Base-by-base conservation (phyloP, 2,329 filamentous ascomycete species). In the Botrytis cinerea region DNA sequence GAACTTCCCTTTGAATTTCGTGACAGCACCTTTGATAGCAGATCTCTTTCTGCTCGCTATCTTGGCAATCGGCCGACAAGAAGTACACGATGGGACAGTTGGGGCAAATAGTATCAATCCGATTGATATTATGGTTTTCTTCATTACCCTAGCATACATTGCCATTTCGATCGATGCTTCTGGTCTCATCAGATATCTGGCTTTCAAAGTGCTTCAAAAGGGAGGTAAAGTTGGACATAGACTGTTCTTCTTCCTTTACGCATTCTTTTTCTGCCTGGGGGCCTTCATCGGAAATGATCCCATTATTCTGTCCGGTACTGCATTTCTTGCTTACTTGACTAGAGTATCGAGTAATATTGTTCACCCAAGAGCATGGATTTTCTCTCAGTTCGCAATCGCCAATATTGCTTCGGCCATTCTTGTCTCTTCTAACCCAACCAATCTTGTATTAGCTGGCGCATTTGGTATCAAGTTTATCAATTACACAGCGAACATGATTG, bases 151-250 rank as follows among this genome's bases (percentile, higher is more conserved):
- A 61, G 91, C 92, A 4, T 94, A 93, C 77, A 93, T 93, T 74
- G 91, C 92, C 64, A 92, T 94, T 63, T 93, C 91, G 0, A 92
- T 93, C 74, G 92, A 93, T 76, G 91, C 92, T 3, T 93, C 91
- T 0, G 92, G 92, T 5, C 84, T 93, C 25, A 93, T 93, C 78
- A 84, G 91, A 72, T 93, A 85, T 75, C 80, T 93, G 35, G 91
- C 92, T 0, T 92, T 92, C 83, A 91, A 88, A 75, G 91, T 93
- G 0, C 83, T 93, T 3, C 86, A 91, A 73, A 89, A 87, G 82
- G 91, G 89, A 66, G 91, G 91, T 5, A 86, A 89, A 74, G 86
- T 87, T n/a, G 92, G 92, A 0, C 89, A 91, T 74, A 82, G 86
- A 40, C 84, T 94, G 1, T 94, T 91, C 83, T 90, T 93, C 80